Conservation (phyloP, 2,329 filamentous ascomycete genomes). For the Ceratocystis diversiconidia region DNA sequence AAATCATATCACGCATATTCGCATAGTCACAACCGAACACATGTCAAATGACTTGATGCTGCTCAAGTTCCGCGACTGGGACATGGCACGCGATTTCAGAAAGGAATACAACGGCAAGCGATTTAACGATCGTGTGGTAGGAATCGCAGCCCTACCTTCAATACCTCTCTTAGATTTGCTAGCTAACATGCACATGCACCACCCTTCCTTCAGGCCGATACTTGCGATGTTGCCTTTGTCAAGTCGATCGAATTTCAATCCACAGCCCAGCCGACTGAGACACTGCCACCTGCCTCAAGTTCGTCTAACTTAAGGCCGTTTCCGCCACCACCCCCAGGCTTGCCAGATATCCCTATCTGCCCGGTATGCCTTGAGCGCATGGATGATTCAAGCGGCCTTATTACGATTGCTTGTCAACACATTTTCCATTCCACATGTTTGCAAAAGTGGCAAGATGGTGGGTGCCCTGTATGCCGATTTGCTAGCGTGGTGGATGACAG, state of each 20-base stretch:
- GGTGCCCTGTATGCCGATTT: constrained; percentile 89
- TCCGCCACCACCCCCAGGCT: constrained; percentile 57
- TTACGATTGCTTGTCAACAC: constrained; percentile 94
- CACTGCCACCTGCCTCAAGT: constrained; percentile 30
- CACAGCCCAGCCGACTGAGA: constrained; percentile 36
- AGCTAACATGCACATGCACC: constrained; percentile 16
- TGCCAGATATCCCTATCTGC: constrained; percentile 87
- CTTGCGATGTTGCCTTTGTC: constrained; percentile 89
- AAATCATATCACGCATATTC: constrained; percentile 78
- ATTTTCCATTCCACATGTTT: constrained; percentile 95
- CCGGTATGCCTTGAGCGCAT: constrained; percentile 94
- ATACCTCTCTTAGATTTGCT: neutral
- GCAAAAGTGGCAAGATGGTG: constrained; percentile 87
- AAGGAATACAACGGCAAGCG: constrained; percentile 81
- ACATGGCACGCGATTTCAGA: constrained; percentile 65
- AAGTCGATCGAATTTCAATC: constrained; percentile 78
- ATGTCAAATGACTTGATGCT: constrained; percentile 90
- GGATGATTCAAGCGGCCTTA: constrained; percentile 89
- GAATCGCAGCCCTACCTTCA: constrained; percentile 13
- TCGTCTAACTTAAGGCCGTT: constrained; percentile 42
- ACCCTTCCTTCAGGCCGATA: constrained; percentile 49
- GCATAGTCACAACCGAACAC: constrained; percentile 79
- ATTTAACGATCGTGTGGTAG: constrained; percentile 80
- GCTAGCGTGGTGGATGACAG: constrained; percentile 45
- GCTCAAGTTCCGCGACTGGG: constrained; percentile 74